A percentile compares a stretch with the other conserved stretches of the same genome.
Conservation (phyloP, 2,329 filamentous ascomycete species). For the Dactylellina leptospora region DNA sequence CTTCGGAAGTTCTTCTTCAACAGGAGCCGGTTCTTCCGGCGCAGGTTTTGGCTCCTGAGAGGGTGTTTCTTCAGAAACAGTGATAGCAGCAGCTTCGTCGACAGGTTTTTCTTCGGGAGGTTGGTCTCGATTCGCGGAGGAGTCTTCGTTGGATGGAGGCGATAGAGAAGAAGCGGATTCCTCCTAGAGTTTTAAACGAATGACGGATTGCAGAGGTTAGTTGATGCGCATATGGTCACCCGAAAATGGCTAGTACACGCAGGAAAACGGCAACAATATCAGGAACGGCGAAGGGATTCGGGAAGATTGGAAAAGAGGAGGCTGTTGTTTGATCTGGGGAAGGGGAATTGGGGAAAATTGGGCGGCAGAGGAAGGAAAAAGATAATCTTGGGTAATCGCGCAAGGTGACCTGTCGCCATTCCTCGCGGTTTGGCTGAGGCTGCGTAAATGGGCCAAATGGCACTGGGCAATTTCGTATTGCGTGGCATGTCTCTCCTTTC, state of each 20-base stretch:
- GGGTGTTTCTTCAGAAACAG: constrained; percentile 11
- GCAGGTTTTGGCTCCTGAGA: constrained; percentile 13
- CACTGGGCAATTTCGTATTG: constrained; percentile 36
- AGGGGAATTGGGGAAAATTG: not conserved
- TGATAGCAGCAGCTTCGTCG: constrained; percentile 17
- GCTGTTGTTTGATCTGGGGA: not conserved
- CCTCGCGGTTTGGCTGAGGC: constrained; percentile 7
- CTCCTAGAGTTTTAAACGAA: constrained; percentile 41
- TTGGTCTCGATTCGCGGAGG: constrained; percentile 21
- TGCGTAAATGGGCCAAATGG: no score
- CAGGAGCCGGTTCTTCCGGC: constrained; percentile 39
- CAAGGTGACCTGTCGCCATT: constrained; percentile 13
- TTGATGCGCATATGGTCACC: constrained; percentile 22
- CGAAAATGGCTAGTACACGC: constrained; percentile 46
- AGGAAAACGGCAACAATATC: constrained; percentile 24
- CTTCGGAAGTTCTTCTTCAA: constrained; percentile 29
- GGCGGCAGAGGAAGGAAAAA: not conserved
- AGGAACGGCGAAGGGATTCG: constrained; percentile 38
- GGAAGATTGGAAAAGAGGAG: constrained; percentile 20
- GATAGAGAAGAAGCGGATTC: constrained; percentile 10
- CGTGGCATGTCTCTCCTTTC: constrained; percentile 36
- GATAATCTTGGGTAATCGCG: constrained; percentile 19
- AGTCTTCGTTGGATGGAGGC: constrained; percentile 21
- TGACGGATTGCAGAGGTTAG: constrained; percentile 22
- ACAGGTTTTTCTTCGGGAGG: constrained; percentile 26